Percentiles rank a stretch among this genome's conserved stretches.
These are phyloP conservation scores for Pezicula rhizophila DNA, from an alignment of 2,329 filamentous ascomycete species.

Conservation along the genomic window DNA sequence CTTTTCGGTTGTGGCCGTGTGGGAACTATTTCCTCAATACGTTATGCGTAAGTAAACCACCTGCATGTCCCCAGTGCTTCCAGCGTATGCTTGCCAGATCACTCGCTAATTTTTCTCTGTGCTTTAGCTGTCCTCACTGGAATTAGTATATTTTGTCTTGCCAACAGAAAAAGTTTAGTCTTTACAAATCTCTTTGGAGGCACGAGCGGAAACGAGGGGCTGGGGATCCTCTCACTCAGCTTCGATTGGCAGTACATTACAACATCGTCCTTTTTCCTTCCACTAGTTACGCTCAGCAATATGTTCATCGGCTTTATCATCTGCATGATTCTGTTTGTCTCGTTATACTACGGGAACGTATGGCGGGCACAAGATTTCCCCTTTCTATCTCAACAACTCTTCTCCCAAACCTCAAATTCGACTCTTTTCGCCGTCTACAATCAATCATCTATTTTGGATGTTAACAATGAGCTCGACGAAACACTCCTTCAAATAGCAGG, in stretches of 20 bases:
- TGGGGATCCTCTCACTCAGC: constrained; percentile 33
- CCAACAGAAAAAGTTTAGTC: constrained; percentile 33
- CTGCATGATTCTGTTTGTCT: constrained; percentile 29
- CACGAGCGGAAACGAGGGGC: constrained; percentile 38
- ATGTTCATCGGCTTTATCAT: constrained; percentile 27
- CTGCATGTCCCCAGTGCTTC: too few relatives aligned
- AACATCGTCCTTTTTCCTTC: constrained; percentile 28
- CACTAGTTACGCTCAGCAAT: constrained; percentile 29
- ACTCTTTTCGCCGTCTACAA: constrained; percentile 34
- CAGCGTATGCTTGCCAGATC: too few relatives aligned
- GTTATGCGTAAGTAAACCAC: constrained; percentile 26
- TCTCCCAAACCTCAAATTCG: constrained; percentile 29
- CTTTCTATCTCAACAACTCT: constrained; percentile 37
- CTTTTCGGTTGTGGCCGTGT: constrained; percentile 32
- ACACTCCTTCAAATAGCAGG: constrained; percentile 29
- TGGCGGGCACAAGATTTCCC: constrained; percentile 36
- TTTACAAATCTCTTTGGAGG: constrained; percentile 46
- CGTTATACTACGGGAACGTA: constrained; percentile 36
- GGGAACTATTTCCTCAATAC: constrained; percentile 42
- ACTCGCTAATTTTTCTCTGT: too few relatives aligned
- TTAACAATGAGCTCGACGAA: constrained; percentile 32
- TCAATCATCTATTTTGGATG: constrained; percentile 35
- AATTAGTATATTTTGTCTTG: constrained; percentile 39
- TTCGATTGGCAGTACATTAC: constrained; percentile 39
- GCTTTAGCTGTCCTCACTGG: constrained; percentile 27